A percentile compares a stretch with the other conserved stretches of the same genome.
These are phyloP conservation scores for Phaseolus coccineus DNA, from an alignment of 331 rosid species.

Conservation along the genomic window DNA sequence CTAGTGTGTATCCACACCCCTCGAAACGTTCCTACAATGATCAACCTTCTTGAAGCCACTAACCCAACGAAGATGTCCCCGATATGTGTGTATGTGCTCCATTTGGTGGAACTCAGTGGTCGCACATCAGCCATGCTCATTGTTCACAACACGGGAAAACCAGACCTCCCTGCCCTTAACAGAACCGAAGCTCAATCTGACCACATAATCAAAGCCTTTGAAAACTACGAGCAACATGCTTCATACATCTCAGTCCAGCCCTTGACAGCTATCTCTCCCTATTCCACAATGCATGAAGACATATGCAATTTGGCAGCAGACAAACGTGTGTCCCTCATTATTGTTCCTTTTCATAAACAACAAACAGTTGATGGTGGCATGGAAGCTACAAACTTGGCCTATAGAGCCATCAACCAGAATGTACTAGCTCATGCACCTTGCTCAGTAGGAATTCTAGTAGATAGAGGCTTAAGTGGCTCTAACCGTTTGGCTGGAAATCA, in stretches of 20 bases:
- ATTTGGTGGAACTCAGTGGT: constrained; percentile 87
- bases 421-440: constrained; percentile 78
- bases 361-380: constrained; percentile 94
- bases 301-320: constrained; percentile 83
- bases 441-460: constrained; percentile 87
- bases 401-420: constrained; percentile 72
- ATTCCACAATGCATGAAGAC: constrained; percentile 93
- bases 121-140: constrained; percentile 97
- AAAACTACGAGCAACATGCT: constrained; percentile 74
- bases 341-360: constrained; percentile 92
- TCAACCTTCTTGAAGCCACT: constrained; percentile 84
- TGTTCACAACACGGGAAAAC: constrained; percentile 71
- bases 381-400: constrained; percentile 82
- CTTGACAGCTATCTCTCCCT: constrained; percentile 87
- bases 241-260: constrained; percentile 69
- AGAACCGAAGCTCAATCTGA: constrained; percentile 84
- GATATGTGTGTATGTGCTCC: constrained; percentile 74
- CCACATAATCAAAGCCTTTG: constrained; percentile 83
- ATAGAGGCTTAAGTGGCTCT: constrained; percentile 72
- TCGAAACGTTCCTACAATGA: constrained; percentile 81
- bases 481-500: constrained; percentile 58
- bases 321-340: constrained; percentile 70
- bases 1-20: constrained; percentile 82
- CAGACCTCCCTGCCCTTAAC: constrained; percentile 59
- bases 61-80: constrained; percentile 80